These are phyloP conservation scores for Cytospora piceae DNA, from an alignment of 2,329 filamentous ascomycete species.

Conservation along the genomic window DNA sequence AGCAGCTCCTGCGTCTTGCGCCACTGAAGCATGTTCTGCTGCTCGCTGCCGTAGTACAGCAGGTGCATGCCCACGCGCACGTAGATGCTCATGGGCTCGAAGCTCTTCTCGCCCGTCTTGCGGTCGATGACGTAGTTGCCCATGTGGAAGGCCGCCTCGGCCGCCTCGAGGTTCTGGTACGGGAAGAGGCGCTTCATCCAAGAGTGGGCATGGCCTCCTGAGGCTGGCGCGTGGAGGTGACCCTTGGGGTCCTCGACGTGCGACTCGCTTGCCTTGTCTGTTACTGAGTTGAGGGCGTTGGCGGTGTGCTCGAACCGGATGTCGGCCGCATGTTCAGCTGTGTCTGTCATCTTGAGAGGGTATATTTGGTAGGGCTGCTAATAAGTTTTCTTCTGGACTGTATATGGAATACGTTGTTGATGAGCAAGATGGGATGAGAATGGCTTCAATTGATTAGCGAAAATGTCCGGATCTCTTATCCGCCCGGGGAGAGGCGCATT, in stretches of 20 bases:
- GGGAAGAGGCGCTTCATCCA: conserved; percentile 33
- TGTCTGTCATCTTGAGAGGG: conserved; percentile 9
- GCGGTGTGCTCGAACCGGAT: conserved; percentile 10
- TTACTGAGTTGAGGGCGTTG: conserved; percentile 11
- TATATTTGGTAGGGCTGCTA: neutral
- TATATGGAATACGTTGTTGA: neutral
- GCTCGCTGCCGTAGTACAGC: conserved; percentile 46
- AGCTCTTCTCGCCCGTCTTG: conserved; percentile 43
- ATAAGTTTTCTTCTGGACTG: neutral
- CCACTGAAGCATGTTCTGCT: conserved; percentile 44
- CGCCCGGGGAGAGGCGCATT: neutral
- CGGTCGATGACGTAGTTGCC: conserved; percentile 50
- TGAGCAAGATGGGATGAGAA: neutral
- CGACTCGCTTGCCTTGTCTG: conserved; percentile 15
- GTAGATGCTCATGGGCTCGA: conserved; percentile 48
- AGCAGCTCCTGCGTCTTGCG: conserved; percentile 40
- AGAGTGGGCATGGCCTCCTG: conserved; percentile 28
- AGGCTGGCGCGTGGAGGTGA: conserved; percentile 30
- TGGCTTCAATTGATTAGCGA: neutral
- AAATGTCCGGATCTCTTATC: neutral
- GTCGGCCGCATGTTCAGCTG: conserved; percentile 14
- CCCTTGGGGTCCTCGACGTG: conserved; percentile 20
- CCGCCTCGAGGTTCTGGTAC: conserved; percentile 35
- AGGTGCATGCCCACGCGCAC: conserved; percentile 48
- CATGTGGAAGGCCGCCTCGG: conserved; percentile 43